Percentiles rank a stretch among this genome's conserved stretches.
Conservation (phyloP, 345 rosid species). For the Arabidopsis thaliana region TAIR10.1 NC_003074.8:18240501-18241000, state of each 20-base stretch:
- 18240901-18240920: background rate
- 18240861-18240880: background rate
- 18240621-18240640: too few relatives aligned
- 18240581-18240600: too few relatives aligned
- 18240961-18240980: constrained; percentile 59
- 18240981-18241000: constrained; percentile 51
- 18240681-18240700: background rate
- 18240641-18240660: too few relatives aligned
- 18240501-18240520: background rate
- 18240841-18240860: background rate
- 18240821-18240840: background rate
- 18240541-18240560: too few relatives aligned
- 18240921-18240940: constrained; percentile 60
- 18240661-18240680: background rate
- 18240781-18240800: background rate
- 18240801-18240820: constrained; percentile 15
- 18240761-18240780: constrained; percentile 10
- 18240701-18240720: background rate
- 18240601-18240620: too few relatives aligned
- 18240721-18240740: constrained; percentile 23
- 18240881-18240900: background rate
- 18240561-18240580: too few relatives aligned
- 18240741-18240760: constrained; percentile 3
- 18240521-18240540: too few relatives aligned
- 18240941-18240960: constrained; percentile 88